These are phyloP conservation scores for Lentinus tigrinus DNA, from an alignment of 768 basidiomycete genomes.

Conservation along the genomic window DNA sequence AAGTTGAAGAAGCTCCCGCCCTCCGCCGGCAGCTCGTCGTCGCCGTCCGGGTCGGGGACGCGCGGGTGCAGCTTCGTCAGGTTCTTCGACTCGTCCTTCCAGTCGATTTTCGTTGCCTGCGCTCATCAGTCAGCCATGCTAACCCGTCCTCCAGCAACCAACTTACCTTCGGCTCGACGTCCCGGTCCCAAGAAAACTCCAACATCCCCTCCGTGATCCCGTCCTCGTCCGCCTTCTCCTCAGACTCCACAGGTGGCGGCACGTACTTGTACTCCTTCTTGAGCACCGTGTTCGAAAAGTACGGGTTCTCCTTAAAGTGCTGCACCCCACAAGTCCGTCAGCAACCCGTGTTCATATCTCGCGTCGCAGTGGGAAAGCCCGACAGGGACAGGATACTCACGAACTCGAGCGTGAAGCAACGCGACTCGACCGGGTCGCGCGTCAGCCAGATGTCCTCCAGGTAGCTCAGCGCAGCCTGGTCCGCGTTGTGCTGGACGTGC, in stretches of 20 bases:
- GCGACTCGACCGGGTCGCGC: slow-evolving; percentile 68
- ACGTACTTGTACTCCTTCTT: slow-evolving; percentile 82
- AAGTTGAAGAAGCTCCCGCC: slow-evolving; percentile 88
- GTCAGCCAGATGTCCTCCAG: slow-evolving; percentile 84
- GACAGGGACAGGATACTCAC: slow-evolving; percentile 48
- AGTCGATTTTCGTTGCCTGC: slow-evolving; percentile 68
- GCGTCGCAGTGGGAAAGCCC: background rate
- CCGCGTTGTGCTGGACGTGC: slow-evolving; percentile 69
- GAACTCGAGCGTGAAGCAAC: slow-evolving; percentile 86
- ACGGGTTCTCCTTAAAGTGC: slow-evolving; percentile 87
- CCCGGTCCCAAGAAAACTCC: slow-evolving; percentile 77
- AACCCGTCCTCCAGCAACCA: background rate
- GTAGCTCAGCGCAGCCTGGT: slow-evolving; percentile 80
- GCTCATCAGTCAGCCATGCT: background rate
- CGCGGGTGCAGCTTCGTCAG: slow-evolving; percentile 79
- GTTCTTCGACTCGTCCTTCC: slow-evolving; percentile 79
- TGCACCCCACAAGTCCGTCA: slow-evolving; percentile 28
- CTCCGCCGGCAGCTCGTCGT: slow-evolving; percentile 62
- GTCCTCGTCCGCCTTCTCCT: slow-evolving; percentile 64
- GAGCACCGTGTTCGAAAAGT: slow-evolving; percentile 71
- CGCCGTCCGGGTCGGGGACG: slow-evolving; percentile 57
- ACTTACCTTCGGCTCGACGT: slow-evolving; percentile 65
- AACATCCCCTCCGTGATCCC: slow-evolving; percentile 79
- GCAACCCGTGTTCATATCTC: background rate
- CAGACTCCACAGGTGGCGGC: slow-evolving; percentile 49